Conservation (phyloP, 345 rosid genomes). For the Lumnitzera littorea region DNA sequence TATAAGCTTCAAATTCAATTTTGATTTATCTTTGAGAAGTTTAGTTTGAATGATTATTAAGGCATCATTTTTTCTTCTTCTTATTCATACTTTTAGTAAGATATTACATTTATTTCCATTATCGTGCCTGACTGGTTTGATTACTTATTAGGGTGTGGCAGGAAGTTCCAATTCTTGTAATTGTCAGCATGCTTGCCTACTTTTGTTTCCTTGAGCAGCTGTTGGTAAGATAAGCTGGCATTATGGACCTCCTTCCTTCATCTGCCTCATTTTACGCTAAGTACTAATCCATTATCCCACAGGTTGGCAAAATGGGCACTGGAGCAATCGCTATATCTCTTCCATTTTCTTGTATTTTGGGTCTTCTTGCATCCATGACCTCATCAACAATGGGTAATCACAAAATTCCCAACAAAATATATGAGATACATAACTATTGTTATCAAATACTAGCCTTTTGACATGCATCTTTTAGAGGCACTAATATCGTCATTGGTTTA, state of each 20-base stretch:
- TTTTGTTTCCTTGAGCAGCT: slow-evolving; percentile 96
- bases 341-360: slow-evolving; percentile 80
- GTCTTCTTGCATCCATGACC: slow-evolving; percentile 82
- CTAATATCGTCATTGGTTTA: too few relatives aligned
- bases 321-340: slow-evolving; percentile 86
- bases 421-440: too few relatives aligned
- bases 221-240: slow-evolving; percentile 38
- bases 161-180: slow-evolving; percentile 77
- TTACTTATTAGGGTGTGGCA: slow-evolving; percentile 67
- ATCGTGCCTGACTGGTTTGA: neutral
- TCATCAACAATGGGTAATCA: slow-evolving; percentile 86
- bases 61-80: neutral
- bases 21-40: too few relatives aligned
- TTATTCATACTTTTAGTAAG: neutral
- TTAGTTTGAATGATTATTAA: too few relatives aligned
- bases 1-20: too few relatives aligned
- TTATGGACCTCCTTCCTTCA: neutral
- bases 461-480: too few relatives aligned
- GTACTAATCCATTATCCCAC: slow-evolving; percentile 10
- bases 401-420: neutral
- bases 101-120: neutral
- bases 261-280: neutral
- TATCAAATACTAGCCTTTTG: too few relatives aligned
- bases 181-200: slow-evolving; percentile 85
- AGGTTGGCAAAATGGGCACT: slow-evolving; percentile 76